These are phyloP conservation scores for Blumeriella jaapii DNA, from an alignment of 2,329 filamentous ascomycete genomes.

Conservation along the genomic window DNA sequence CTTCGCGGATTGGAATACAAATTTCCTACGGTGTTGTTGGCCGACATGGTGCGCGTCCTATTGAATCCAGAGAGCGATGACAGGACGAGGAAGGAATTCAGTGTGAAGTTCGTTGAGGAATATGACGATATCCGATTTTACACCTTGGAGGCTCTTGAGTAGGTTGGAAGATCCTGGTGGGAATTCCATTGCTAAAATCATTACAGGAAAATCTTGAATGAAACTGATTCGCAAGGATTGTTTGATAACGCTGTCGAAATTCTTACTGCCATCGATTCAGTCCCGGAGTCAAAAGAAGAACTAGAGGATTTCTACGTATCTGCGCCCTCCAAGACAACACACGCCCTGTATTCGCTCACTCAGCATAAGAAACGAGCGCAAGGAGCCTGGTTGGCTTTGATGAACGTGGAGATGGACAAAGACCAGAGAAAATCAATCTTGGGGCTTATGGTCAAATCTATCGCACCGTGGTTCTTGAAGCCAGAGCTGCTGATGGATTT, in stretches of 20 bases:
- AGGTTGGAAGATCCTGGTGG: constrained; percentile 32
- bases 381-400: constrained; percentile 73
- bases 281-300: constrained; percentile 55
- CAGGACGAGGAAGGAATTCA: constrained; percentile 57
- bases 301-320: constrained; percentile 58
- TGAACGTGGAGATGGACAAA: constrained; percentile 54
- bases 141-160: constrained; percentile 66
- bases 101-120: constrained; percentile 65
- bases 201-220: constrained; percentile 28
- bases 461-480: constrained; percentile 81
- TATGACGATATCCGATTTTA: constrained; percentile 80
- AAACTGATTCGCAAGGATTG: constrained; percentile 19
- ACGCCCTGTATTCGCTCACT: constrained; percentile 50
- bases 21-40: constrained; percentile 59
- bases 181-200: constrained; percentile 8
- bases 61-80: constrained; percentile 45
- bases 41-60: constrained; percentile 50
- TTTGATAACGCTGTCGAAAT: constrained; percentile 50
- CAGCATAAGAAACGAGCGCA: constrained; percentile 73
- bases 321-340: constrained; percentile 54
- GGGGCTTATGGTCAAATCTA: constrained; percentile 60
- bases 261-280: constrained; percentile 55
- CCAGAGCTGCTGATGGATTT: constrained; percentile 93
- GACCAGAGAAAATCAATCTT: constrained; percentile 72
- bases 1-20: constrained; percentile 49